Conservation (phyloP, 106 monocot species). For the Dioscorea zingiberensis region DNA sequence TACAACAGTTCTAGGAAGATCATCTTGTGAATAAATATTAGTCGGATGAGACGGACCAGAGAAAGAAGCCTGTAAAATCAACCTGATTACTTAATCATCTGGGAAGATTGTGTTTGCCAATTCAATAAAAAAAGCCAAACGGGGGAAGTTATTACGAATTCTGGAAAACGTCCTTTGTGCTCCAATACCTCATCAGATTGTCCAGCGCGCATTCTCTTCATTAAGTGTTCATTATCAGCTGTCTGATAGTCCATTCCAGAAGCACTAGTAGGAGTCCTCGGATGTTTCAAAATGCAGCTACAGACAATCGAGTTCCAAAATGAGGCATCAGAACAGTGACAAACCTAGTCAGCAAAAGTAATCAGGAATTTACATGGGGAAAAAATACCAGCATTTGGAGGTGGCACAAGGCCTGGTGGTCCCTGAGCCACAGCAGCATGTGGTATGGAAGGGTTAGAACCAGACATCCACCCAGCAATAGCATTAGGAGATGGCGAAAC, state of each 20-base stretch:
- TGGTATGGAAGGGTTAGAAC: constrained; percentile 73
- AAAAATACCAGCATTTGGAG: constrained; percentile 65
- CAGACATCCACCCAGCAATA: constrained; percentile 95
- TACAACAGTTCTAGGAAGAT: constrained; percentile 76
- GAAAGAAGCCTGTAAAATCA: constrained; percentile 61
- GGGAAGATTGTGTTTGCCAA: too few species aligned
- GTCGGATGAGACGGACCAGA: constrained; percentile 59
- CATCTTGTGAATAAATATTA: constrained; percentile 78
- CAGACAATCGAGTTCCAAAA: not conserved
- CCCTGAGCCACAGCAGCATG: constrained; percentile 85
- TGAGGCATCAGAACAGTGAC: not conserved
- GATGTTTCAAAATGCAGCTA: constrained; percentile 91
- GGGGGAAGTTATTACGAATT: too few species aligned
- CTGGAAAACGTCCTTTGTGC: not conserved
- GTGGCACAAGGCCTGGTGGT: constrained; percentile 67
- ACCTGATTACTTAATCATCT: not conserved
- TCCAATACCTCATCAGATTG: constrained; percentile 79
- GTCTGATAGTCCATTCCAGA: constrained; percentile 87
- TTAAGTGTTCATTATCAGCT: constrained; percentile 85
- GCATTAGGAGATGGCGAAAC: constrained; percentile 80
- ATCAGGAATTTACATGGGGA: not conserved
- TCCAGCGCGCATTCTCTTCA: constrained; percentile 79
- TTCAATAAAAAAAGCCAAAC: too few species aligned
- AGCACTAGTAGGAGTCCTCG: constrained; percentile 66
- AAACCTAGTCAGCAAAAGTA: too few species aligned